Base-by-base conservation (phyloP, 345 rosid genomes). In the Camelina neglecta region DNA sequence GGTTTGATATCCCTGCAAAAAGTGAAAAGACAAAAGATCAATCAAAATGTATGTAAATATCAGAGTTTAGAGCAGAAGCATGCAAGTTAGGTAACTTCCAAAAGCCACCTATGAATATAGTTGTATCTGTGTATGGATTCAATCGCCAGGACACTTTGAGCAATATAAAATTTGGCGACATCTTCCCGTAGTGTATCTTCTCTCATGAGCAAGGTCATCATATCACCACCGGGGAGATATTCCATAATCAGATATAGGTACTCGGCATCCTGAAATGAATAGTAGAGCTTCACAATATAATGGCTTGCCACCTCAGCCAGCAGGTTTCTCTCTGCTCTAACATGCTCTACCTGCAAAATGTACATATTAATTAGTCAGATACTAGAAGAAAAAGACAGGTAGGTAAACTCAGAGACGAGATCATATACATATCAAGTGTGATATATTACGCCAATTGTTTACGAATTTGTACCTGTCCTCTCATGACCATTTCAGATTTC, bases 221-320 rank as follows among this genome's bases (percentile, higher is more conserved):
- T 79, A 85, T 93, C 98, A 78, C 98, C 97, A 75, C 97, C 98
- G 41, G 98, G 98, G 48, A 93, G 92, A 82, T 93, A 93, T 77
- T 93, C 97, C 98, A 93, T 93, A 65, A 93, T 93, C 78, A 93
- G 76, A 85, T 93, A 93, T 18, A 93, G 80, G 84, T 87, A 90
- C 71, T 93, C 98, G 9, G 94, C 79, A 83, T 93, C 98, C 74
- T 93, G 98, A 84, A 93, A 93, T 41, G 98, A 93, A 78, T 91
- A 93, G 84, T 86, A 93, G 72, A 93, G 96, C 79, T 93, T 93
- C 78, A 93, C 97, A 51, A 93, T 93, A 88, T 84, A 93, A 72
- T 90, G 97, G 84, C 98, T 88, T 26, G 89, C 98, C 79, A 93
- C 98, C 86, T 93, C 98, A 20, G 96, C 98, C 85, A 93, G 86